Evolutionary conservation across 768 basidiomycete genomes (phyloP).

Genomic region (Xanthoconium purpureum): DNA sequence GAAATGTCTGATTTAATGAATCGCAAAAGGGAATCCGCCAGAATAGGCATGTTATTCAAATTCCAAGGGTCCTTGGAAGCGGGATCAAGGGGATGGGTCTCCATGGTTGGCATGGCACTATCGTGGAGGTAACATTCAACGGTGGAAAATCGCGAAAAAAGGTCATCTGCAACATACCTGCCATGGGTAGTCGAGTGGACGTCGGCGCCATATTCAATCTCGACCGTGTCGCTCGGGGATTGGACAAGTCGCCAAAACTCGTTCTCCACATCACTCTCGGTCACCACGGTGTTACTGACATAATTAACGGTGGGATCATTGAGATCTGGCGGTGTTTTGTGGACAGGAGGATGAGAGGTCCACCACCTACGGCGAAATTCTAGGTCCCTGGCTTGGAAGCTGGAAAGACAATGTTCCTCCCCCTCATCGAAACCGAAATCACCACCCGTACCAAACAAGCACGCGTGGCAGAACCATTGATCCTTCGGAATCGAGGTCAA

Average conservation of each 20-base stretch:
- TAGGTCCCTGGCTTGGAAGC: constrained; percentile 86
- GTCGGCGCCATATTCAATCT: constrained; percentile 99
- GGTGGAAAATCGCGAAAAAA: constrained; percentile 23
- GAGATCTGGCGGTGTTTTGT: constrained; percentile 30
- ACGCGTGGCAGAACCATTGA: constrained; percentile 94
- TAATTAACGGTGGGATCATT: constrained; percentile 53
- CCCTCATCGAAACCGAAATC: constrained; percentile 99
- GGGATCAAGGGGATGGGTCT: constrained; percentile 84
- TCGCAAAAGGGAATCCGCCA: constrained; percentile 87
- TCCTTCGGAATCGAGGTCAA: constrained; percentile 82
- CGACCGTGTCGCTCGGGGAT: constrained; percentile 84
- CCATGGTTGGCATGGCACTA: constrained; percentile 94
- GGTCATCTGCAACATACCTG: constrained; percentile 56
- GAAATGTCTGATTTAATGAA: constrained; percentile 99
- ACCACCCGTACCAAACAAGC: constrained; percentile 85
- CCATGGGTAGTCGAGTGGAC: constrained; percentile 97
- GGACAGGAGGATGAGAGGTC: constrained; percentile 62
- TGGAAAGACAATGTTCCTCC: constrained; percentile 88
- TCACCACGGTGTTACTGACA: constrained; percentile 62
- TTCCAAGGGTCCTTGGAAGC: constrained; percentile 96
- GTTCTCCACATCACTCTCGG: constrained; percentile 87
- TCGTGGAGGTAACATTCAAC: constrained; percentile 18
- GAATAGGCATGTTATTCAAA: constrained; percentile 93
- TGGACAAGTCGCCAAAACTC: constrained; percentile 98
- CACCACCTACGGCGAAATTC: constrained; percentile 93